Evolutionary conservation across 495 filamentous ascomycete genomes (phyloP), one percentile per base, ranked within the genome.

Genomic region (Jackrogersella minutella): DNA sequence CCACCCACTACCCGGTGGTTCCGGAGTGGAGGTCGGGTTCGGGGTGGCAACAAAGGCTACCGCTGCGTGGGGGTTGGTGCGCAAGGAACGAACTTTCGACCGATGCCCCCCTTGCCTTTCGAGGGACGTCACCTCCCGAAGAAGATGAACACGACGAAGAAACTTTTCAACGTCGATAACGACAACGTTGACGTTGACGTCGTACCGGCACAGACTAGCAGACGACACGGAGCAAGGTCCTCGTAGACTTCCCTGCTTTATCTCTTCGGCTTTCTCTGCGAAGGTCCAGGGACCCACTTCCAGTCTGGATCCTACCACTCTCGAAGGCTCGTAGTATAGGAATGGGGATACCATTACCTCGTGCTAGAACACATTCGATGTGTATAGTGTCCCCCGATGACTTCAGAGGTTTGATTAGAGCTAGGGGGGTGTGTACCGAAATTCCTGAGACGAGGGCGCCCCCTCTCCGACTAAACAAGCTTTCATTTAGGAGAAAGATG

Each of bases 221-320:
- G 59, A 55, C 13, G 59, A 62, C 59, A 62, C 59, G 50, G 19
- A 41, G 26, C 21, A 44, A 2, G 47, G 39, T 62, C 22, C 37
- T 26, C 9, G 24, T 5, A 14, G 16, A 30, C 51, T 55, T 62
- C 59, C 22, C 59, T 55, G 59, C 59, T 62, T 21, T 62, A 62
- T 55, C 59, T 16, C 59, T 62, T 40, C 28, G 37, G n/a, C 10
- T 40, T 47, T 21, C 24, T 41, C 40, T 5, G 16, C 49, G 24
- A 40, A 62, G 58, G 59, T 62, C 59, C 59, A 62, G 59, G 50
- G 59, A 62, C 59, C 39, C 2, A 39, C 33, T 6, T 37, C 8
- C 11, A 17, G 14, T 41, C 39, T n/a, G n/a, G 39, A n/a, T 3
- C 8, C 34, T 14, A 11, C 4, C 34, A 41, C 16, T 19, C 39